Evolutionary conservation across 164 flowering plant genomes (phyloP), one percentile per base, ranked within the genome.

Genomic region (Houttuynia cordata): DNA sequence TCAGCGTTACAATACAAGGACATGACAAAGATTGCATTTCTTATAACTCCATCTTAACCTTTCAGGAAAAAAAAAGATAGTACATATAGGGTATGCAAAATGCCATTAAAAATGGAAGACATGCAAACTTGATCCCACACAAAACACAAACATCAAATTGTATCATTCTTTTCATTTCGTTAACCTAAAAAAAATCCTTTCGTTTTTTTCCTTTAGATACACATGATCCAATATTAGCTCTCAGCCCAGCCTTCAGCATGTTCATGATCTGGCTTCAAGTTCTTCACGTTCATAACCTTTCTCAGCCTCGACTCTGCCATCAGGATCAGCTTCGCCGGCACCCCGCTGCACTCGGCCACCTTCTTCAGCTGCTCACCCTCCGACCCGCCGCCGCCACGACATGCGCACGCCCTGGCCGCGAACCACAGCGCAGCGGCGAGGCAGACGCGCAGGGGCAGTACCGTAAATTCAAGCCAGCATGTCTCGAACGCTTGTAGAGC

Each of bases 371-470:
- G 75, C 59, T 30, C 37, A 6, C 37, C 37, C 37, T 30, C 37
- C 6, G 66, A 67, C 70, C 74, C 68, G 49, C 62, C 47, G 20
- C 74, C 68, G 49, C 62, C 47, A 23, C 24, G 61, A 20, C 68
- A 65, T 42, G 68, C 64, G 42, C 63, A 25, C 10, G 57, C 34
- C 62, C 70, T 76, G 64, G 75, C 22, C 7, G 79, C 74, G 5
- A 69, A 49, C 91, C 87, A 83, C 37, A 85, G 64, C 54, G 84
- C 71, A 24, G 83, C 73, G 59, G 82, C 84, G 4, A 81, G 62
- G 49, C 65, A 53, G 14, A 73, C 80, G 13, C 81, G 70, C 24
- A 54, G 24, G n/a, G 87, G 85, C 64, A 79, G 34, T 41, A 51
- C 65, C 68, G 64, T 64, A 61, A 69, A 23, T 56, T 57, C 62